phyloP scores from a whole-genome alignment of 306 rosid genomes.

The Castanopsis chinensis region DNA sequence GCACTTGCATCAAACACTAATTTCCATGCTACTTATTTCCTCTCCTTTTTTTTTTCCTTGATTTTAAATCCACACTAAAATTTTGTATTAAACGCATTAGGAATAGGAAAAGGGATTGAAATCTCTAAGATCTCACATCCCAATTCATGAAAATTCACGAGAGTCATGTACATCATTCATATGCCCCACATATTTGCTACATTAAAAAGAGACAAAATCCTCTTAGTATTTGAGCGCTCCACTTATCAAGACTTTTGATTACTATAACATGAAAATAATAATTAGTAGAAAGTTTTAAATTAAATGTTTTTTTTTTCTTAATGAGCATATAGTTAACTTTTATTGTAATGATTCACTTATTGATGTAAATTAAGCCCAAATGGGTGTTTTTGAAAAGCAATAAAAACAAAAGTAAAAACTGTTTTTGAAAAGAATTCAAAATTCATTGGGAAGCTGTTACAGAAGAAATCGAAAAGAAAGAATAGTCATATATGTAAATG shows the following conservation, averaged over 20 bases:
- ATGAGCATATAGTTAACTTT: too few species aligned
- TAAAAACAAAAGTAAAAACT: neutral
- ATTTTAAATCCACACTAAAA: neutral
- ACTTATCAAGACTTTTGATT: neutral
- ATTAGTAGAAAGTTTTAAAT: too few species aligned
- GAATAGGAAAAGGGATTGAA: too few species aligned
- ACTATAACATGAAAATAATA: too few species aligned
- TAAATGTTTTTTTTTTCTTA: too few species aligned
- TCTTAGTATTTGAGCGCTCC: neutral
- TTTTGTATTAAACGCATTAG: too few species aligned
- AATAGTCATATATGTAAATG: slow-evolving; percentile 4
- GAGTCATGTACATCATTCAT: neutral
- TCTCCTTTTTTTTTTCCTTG: neutral
- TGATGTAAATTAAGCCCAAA: too few species aligned
- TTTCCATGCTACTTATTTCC: neutral
- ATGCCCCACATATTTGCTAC: neutral
- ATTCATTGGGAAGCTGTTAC: slow-evolving; percentile 15
- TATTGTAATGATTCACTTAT: too few species aligned
- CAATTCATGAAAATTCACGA: neutral
- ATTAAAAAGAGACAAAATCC: neutral
- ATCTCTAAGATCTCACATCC: neutral
- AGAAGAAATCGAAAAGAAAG: neutral
- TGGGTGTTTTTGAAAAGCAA: neutral
- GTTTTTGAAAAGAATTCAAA: neutral
- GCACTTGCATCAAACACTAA: neutral